Evolutionary conservation across 495 filamentous ascomycete species (phyloP).

Genomic region (Penicillium cinerascens): DNA sequence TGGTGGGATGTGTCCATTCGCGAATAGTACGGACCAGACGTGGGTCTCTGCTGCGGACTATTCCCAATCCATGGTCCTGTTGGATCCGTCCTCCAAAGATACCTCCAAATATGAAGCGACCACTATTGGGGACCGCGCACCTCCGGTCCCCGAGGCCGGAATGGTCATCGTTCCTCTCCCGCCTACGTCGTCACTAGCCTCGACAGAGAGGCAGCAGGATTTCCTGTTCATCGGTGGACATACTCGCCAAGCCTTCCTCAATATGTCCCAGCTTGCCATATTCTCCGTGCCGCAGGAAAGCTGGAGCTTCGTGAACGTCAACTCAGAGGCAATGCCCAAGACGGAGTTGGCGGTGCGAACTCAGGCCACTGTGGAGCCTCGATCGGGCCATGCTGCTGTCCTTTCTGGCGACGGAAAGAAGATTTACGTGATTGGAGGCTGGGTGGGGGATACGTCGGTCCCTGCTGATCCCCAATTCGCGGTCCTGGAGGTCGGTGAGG

Average conservation of each 20-base stretch:
- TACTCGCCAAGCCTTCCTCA: conserved; percentile 78
- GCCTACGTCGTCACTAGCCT: conserved; percentile 53
- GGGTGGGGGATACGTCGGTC: conserved; percentile 75
- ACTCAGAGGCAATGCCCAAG: conserved; percentile 33
- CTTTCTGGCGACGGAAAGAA: conserved; percentile 70
- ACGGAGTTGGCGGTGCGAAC: conserved; percentile 50
- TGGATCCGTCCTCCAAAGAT: conserved; percentile 30
- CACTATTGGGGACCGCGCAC: conserved; percentile 44
- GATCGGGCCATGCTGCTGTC: conserved; percentile 83
- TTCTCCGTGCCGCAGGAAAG: conserved; percentile 81
- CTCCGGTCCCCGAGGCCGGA: conserved; percentile 79
- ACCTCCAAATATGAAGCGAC: conserved; percentile 33
- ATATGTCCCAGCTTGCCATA: conserved; percentile 86
- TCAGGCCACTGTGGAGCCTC: conserved; percentile 55
- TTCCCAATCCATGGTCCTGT: conserved; percentile 67
- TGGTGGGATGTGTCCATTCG: conserved; percentile 81
- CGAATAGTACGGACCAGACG: conserved; percentile 34
- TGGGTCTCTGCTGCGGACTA: conserved; percentile 69
- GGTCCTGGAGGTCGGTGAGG: conserved; percentile 65
- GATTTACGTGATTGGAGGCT: conserved; percentile 79
- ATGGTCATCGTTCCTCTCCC: conserved; percentile 73
- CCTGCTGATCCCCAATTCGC: conserved; percentile 78
- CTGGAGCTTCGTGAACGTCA: conserved; percentile 75
- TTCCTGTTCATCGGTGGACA: conserved; percentile 86
- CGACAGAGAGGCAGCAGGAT: conserved; percentile 57